Percentiles rank a stretch among this genome's conserved stretches.
phyloP scores from a whole-genome alignment of 805 yeast genomes.

The Zygosaccharomyces bailii region DNA sequence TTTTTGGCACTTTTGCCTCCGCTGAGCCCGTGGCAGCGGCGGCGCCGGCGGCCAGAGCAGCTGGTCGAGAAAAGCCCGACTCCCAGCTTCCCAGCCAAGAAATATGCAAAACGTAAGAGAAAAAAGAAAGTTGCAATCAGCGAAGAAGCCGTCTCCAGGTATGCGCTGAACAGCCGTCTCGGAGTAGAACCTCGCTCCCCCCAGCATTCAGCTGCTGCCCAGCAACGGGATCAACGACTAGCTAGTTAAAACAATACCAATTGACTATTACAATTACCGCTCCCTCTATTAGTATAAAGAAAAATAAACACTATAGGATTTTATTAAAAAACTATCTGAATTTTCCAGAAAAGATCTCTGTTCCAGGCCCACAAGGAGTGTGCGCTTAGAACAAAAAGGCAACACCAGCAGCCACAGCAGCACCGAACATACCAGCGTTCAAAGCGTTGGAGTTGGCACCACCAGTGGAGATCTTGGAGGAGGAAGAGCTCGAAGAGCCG shows the following conservation, averaged over 20 bases:
- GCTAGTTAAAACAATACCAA: no score
- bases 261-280: constrained; percentile 7
- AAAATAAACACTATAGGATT: constrained; percentile 7
- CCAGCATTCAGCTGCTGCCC: no score
- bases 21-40: no score
- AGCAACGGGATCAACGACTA: no score
- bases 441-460: constrained; percentile 53
- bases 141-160: no score
- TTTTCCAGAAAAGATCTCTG: background rate
- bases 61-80: no score
- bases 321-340: constrained; percentile 3
- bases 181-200: no score
- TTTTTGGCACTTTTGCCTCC: background rate
- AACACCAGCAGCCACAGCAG: constrained; percentile 82
- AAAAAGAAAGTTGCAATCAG: no score
- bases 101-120: no score
- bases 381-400: constrained; percentile 44
- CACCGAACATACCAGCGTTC: constrained; percentile 76
- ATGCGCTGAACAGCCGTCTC: no score
- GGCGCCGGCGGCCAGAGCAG: no score
- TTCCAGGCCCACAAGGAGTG: background rate
- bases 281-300: constrained; percentile 7
- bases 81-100: no score
- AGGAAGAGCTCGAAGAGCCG: constrained; percentile 40
- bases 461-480: constrained; percentile 42